Conservation (phyloP, 352 stramenopile genomes). For the Phytopythium sindhum region DNA sequence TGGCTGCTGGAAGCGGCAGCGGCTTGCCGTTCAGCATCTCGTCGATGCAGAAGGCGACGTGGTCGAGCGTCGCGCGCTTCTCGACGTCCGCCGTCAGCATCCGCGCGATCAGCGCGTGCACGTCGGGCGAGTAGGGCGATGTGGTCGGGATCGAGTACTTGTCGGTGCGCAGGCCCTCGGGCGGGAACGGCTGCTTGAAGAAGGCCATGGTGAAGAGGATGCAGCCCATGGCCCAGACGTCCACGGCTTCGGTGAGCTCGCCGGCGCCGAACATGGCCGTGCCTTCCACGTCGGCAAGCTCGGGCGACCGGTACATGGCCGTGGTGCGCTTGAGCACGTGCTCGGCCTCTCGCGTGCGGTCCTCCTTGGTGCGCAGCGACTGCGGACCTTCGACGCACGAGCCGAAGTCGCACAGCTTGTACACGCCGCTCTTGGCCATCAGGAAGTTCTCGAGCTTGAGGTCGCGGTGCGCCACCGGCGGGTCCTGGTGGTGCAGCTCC, state of each 20-base stretch:
- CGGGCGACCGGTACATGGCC: conserved; percentile 96
- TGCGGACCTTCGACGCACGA: conserved; percentile 84
- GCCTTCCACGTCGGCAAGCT: conserved; percentile 94
- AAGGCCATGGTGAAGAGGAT: conserved; percentile 96
- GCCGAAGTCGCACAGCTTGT: conserved; percentile 96
- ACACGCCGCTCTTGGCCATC: conserved; percentile 79
- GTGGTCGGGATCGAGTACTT: conserved; percentile 92
- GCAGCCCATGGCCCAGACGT: conserved; percentile 95
- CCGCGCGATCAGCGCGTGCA: conserved; percentile 88
- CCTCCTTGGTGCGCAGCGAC: conserved; percentile 78
- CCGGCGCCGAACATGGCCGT: conserved; percentile 91
- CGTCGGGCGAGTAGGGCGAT: conserved; percentile 85
- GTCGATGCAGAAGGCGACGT: conserved; percentile 90
- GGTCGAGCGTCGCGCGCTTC: conserved; percentile 87
- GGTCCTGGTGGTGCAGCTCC: conserved; percentile 68
- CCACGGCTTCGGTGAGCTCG: conserved; percentile 89
- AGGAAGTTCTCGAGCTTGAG: conserved; percentile 98
- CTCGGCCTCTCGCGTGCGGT: conserved; percentile 88
- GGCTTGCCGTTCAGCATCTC: conserved; percentile 45
- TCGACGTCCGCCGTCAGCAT: conserved; percentile 92
- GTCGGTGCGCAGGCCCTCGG: conserved; percentile 92
- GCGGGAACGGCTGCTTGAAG: conserved; percentile 94
- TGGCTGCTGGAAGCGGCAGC: conserved; percentile 32
- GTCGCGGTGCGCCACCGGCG: conserved; percentile 94
- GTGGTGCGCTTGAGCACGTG: conserved; percentile 96